phyloP scores from a whole-genome alignment of 2,329 filamentous ascomycete species.

The Fusarium citri region DNA sequence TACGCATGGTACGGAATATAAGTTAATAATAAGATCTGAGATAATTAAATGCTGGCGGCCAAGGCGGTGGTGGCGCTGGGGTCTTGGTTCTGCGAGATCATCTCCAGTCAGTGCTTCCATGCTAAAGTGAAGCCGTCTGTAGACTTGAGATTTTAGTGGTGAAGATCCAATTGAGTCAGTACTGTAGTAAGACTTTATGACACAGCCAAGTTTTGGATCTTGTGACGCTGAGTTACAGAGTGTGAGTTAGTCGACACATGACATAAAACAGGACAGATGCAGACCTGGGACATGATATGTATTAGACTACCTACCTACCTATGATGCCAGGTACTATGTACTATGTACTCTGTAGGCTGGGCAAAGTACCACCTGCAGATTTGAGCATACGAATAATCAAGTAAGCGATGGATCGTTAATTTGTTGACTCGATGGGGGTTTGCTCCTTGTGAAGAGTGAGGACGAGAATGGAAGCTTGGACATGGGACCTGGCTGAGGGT shows the following conservation, averaged over 20 bases:
- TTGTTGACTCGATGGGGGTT: neutral
- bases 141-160: slow-evolving; percentile 10
- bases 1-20: neutral
- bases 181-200: slow-evolving; percentile 18
- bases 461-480: slow-evolving; percentile 18
- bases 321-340: neutral
- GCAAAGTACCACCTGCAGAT: slow-evolving; percentile 9
- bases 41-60: slow-evolving; percentile 9
- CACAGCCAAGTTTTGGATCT: slow-evolving; percentile 25
- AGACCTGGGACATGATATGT: slow-evolving; percentile 40
- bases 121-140: slow-evolving; percentile 5
- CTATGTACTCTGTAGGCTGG: neutral
- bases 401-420: slow-evolving; percentile 9
- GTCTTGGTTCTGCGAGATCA: slow-evolving; percentile 5
- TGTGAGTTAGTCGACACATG: slow-evolving; percentile 17
- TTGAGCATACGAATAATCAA: slow-evolving; percentile 6
- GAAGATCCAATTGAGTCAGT: slow-evolving; percentile 12
- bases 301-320: slow-evolving; percentile 17
- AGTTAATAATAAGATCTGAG: neutral
- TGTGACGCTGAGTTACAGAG: slow-evolving; percentile 2
- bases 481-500: neutral
- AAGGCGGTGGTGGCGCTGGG: slow-evolving; percentile 25
- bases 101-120: slow-evolving; percentile 28
- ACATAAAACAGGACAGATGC: slow-evolving; percentile 1
- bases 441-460: slow-evolving; percentile 5